Base-by-base conservation (phyloP, 768 basidiomycete genomes). In the Auriscalpium orientale region DNA sequence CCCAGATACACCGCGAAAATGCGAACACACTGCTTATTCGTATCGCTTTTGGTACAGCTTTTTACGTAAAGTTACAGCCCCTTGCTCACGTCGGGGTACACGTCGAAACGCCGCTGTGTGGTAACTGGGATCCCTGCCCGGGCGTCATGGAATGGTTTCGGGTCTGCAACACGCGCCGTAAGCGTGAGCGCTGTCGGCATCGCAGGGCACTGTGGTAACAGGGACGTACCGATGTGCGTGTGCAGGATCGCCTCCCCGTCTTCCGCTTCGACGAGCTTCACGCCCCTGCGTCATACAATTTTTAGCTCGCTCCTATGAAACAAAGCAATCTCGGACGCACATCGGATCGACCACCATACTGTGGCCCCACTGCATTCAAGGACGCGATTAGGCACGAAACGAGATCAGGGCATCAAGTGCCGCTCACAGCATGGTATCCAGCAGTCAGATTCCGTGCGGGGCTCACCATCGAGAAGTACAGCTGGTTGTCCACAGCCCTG, bases 401-500 rank as follows among this genome's bases (percentile, higher is more conserved):
- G 28, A 28, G 21, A 16, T 37, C 34, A 21, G 33, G 21, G 45
- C 35, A 49, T 35, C 4, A 18, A 44, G 34, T 44, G 36, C 46
- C 4, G 73, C 86, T 61, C 62, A 91, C 89, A 55, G 95, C 93
- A 66, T 97, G 92, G 69, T 98, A 98, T 15, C 78, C 78, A 18
- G 91, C 89, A 10, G 72, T 82, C 62, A 87, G 65, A 61, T 95
- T 87, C 21, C 95, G 81, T 3, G 97, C 95, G 34, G 95, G 94
- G 55, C 93, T 97, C 67, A 93, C 95, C 92, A 95, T 95, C 1
- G 89, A 80, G 59, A 98, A 82, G 72, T 82, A 99, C n/a, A 98
- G 82, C 71, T 98, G 95, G 65, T 98, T 98, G 67, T 99, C 97
- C 21, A 94, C 81, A 7, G 97, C 97, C 56, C 95, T 94, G 63